phyloP scores from a whole-genome alignment of 805 yeast genomes.

The Candida schatavii region DNA sequence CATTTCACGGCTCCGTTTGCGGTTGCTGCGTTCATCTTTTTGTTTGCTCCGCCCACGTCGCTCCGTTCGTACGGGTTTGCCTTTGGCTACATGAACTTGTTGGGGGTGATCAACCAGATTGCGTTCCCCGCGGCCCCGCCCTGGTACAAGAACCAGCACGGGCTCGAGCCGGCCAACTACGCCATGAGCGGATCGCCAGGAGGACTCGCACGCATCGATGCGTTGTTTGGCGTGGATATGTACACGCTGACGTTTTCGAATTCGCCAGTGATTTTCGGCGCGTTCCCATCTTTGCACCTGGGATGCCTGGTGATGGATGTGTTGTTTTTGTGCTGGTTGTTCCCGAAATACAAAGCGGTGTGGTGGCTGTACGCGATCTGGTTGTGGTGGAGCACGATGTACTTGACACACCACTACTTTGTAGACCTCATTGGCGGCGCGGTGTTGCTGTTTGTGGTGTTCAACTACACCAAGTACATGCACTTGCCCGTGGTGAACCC shows the following conservation, averaged over 20 bases:
- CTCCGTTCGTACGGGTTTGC: conserved; percentile 85
- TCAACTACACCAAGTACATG: conserved; percentile 63
- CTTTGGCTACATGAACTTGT: conserved; percentile 89
- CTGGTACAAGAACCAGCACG: conserved; percentile 87
- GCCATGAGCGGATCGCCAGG: conserved; percentile 94
- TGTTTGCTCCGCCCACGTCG: conserved; percentile 90
- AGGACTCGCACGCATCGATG: conserved; percentile 86
- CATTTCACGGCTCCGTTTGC: conserved; percentile 92
- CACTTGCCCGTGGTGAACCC: conserved; percentile 60
- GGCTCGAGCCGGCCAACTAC: conserved; percentile 86
- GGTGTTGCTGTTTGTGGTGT: conserved; percentile 67
- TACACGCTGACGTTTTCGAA: conserved; percentile 80
- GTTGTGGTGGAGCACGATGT: conserved; percentile 99
- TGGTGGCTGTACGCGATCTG: conserved; percentile 80
- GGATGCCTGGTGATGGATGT: conserved; percentile 96
- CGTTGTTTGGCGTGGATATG: conserved; percentile 71
- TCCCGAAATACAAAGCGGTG: conserved; percentile 64
- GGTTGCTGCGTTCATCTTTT: conserved; percentile 69
- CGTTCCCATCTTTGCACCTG: conserved; percentile 81
- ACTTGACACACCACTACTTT: conserved; percentile 93
- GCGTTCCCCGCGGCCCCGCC: conserved; percentile 95
- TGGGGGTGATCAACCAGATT: conserved; percentile 81
- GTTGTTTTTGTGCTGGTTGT: conserved; percentile 75
- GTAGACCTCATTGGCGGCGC: conserved; percentile 95
- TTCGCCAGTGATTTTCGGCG: conserved; percentile 94